phyloP scores from a whole-genome alignment of 2,329 filamentous ascomycete genomes.

The Phaeosphaeriaceae sp. region DNA sequence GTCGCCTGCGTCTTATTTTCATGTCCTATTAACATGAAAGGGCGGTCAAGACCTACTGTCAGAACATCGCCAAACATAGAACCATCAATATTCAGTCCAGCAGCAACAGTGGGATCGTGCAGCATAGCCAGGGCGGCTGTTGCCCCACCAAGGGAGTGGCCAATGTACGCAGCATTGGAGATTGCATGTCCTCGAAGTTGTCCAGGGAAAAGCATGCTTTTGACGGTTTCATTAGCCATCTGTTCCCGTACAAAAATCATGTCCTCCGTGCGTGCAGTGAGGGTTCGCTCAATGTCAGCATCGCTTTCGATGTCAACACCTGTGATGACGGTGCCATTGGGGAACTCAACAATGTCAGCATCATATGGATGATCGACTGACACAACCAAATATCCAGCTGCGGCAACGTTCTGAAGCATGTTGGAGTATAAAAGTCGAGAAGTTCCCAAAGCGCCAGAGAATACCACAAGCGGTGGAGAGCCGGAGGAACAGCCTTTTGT shows the following conservation, averaged over 20 bases:
- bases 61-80: constrained; percentile 33
- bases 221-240: constrained; percentile 17
- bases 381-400: constrained; percentile 56
- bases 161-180: constrained; percentile 29
- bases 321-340: constrained; percentile 46
- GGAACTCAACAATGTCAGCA: constrained; percentile 57
- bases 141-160: constrained; percentile 48
- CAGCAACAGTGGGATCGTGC: constrained; percentile 22
- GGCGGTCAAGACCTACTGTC: constrained; percentile 16
- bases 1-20: constrained; percentile 38
- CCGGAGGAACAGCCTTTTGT: constrained; percentile 1
- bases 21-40: constrained; percentile 35
- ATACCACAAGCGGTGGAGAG: constrained; percentile 43
- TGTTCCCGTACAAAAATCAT: constrained; percentile 29
- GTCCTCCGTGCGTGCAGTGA: constrained; percentile 30
- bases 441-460: constrained; percentile 56
- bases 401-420: constrained; percentile 55
- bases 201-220: constrained; percentile 13
- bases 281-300: constrained; percentile 24
- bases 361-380: constrained; percentile 61
- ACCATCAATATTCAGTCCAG: constrained; percentile 48
- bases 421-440: constrained; percentile 53
- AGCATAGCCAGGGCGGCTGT: constrained; percentile 29
- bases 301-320: constrained; percentile 34
- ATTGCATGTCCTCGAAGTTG: background rate